Evolutionary conservation across 2,329 filamentous ascomycete genomes (phyloP).

Genomic region (Sclerotinia subarctica): DNA sequence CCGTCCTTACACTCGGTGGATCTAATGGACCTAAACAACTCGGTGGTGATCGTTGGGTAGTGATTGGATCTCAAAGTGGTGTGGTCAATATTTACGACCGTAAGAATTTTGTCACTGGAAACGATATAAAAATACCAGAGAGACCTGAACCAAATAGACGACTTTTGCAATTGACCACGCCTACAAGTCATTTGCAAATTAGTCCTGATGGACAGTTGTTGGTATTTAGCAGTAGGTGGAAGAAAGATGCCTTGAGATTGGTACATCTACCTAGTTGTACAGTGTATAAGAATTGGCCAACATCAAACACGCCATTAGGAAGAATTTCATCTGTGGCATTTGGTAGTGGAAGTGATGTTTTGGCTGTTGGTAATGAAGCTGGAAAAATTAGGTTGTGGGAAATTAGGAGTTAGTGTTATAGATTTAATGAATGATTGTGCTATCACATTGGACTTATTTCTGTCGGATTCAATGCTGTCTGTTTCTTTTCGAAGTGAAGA

Average conservation of each 20-base stretch:
- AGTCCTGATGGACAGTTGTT: conserved; percentile 87
- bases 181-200: conserved; percentile 76
- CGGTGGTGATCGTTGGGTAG: conserved; percentile 85
- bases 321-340: conserved; percentile 74
- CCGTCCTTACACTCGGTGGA: conserved; percentile 76
- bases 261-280: conserved; percentile 90
- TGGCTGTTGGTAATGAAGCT: conserved; percentile 84
- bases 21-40: conserved; percentile 54
- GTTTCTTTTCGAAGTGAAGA: neutral
- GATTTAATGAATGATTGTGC: conserved; percentile 7
- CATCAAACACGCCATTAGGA: conserved; percentile 81
- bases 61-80: conserved; percentile 79
- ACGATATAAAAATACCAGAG: conserved; percentile 54
- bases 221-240: conserved; percentile 80
- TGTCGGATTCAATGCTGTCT: neutral
- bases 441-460: neutral
- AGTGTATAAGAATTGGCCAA: conserved; percentile 97
- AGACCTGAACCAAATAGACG: conserved; percentile 68
- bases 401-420: conserved; percentile 58
- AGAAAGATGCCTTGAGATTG: conserved; percentile 81
- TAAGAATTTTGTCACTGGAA: conserved; percentile 40
- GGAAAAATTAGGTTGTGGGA: conserved; percentile 92
- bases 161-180: conserved; percentile 84
- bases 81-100: conserved; percentile 95
- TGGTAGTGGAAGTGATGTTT: conserved; percentile 59